Base-by-base conservation (phyloP, 495 filamentous ascomycete species). In the Oidiodendron maius region DNA sequence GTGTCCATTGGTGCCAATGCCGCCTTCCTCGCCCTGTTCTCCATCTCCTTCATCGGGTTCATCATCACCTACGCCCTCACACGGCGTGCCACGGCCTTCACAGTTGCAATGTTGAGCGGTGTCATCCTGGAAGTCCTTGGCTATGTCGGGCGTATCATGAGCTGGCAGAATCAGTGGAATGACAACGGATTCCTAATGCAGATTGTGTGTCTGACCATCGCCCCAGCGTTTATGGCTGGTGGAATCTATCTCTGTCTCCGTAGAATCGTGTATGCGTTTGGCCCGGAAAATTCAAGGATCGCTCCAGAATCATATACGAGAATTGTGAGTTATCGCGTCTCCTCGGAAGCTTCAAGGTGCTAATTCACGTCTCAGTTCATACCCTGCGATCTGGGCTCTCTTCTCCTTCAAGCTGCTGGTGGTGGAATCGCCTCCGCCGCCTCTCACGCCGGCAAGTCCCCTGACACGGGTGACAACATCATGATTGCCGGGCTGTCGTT, bases 401-500 rank as follows among this genome's bases (percentile, higher is more conserved):
- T 87, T 2, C 46, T 82, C 24, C 65, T 86, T 0, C 83, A 87
- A 64, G 78, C 78, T 36, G 61, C 64, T 10, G 83, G 83, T 25
- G 82, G 82, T 25, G 81, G 63, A 22, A 63, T 85, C n/a, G 76
- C 79, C 17, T 50, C 48, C 3, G 63, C 75, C 20, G 64, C 66
- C 4, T 67, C 71, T 9, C 63, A 71, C 50, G 48, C 61, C 17
- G 45, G 62, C 40, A 50, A 62, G 2, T 22, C 22, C 11, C 50
- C 46, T 16, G 26, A 46, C 0, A 56, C 51, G 0, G 83, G 84
- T n/a, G 70, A 74, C 58, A 66, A 82, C 59, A 76, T 83, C 62
- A 83, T 86, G 77, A 70, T 86, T 37, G 79, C 77, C 0, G 83
- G 83, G 38, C 66, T 87, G 0, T 50, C 71, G 22, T 74, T 73